These are phyloP conservation scores for Clonostachys chloroleuca DNA, from an alignment of 2,329 filamentous ascomycete species.

Conservation along the genomic window DNA sequence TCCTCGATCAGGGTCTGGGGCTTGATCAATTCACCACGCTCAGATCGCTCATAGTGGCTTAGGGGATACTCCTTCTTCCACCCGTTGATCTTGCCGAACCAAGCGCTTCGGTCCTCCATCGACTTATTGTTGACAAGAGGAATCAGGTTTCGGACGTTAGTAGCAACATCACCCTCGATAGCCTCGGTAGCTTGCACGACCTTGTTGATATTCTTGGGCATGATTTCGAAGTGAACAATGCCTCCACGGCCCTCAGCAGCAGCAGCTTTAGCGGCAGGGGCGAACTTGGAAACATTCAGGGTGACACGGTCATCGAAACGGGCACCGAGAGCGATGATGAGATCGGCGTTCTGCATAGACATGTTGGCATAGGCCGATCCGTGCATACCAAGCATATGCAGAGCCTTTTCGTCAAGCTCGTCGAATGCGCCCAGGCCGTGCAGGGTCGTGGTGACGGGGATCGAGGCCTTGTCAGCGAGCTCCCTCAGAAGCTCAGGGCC, in stretches of 20 bases:
- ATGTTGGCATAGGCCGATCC: slow-evolving; percentile 96
- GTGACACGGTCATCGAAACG: slow-evolving; percentile 98
- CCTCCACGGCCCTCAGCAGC: slow-evolving; percentile 83
- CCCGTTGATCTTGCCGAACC: slow-evolving; percentile 83
- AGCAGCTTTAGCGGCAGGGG: slow-evolving; percentile 80
- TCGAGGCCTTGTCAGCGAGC: slow-evolving; percentile 83
- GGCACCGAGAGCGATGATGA: slow-evolving; percentile 90
- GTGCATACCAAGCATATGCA: slow-evolving; percentile 99
- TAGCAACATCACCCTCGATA: slow-evolving; percentile 84
- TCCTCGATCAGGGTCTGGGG: slow-evolving; percentile 90
- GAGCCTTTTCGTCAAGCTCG: slow-evolving; percentile 86
- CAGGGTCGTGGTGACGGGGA: slow-evolving; percentile 93
- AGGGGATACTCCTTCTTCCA: slow-evolving; percentile 95
- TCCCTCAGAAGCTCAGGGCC: slow-evolving; percentile 77
- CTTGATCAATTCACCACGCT: slow-evolving; percentile 78
- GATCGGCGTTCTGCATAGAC: slow-evolving; percentile 93
- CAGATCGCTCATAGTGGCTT: slow-evolving; percentile 72
- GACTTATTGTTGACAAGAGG: slow-evolving; percentile 63
- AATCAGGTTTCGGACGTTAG: slow-evolving; percentile 72
- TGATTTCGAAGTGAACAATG: slow-evolving; percentile 96
- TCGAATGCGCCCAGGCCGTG: slow-evolving; percentile 91
- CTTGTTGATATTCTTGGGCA: slow-evolving; percentile 99
- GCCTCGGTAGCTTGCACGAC: slow-evolving; percentile 95
- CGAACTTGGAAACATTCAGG: slow-evolving; percentile 76
- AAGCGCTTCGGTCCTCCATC: slow-evolving; percentile 67